phyloP scores from a whole-genome alignment of 1,139 yeast genomes.

The Debaryomyces sp. region DNA sequence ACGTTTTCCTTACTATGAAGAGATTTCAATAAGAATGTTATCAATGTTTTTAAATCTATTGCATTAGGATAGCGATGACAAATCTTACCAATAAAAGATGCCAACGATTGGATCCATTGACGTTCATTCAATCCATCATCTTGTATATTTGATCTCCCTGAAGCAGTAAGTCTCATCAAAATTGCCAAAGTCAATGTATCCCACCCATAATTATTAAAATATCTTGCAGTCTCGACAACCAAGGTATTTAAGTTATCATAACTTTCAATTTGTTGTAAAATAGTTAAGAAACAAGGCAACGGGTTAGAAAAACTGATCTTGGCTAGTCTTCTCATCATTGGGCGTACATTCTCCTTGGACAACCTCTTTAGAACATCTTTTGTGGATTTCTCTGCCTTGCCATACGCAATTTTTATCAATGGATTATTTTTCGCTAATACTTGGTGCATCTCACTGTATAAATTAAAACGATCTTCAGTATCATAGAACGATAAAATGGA shows the following conservation, averaged over 20 bases:
- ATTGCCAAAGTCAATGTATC: constrained; percentile 80
- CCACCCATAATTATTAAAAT: constrained; percentile 81
- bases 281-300: constrained; percentile 67
- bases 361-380: constrained; percentile 80
- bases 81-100: constrained; percentile 67
- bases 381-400: constrained; percentile 78
- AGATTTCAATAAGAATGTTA: constrained; percentile 64
- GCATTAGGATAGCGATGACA: constrained; percentile 52
- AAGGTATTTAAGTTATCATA: constrained; percentile 83
- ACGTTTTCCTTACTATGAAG: constrained; percentile 63
- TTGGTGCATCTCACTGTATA: constrained; percentile 78
- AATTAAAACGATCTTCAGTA: constrained; percentile 66
- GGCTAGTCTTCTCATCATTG: constrained; percentile 78
- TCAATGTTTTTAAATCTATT: constrained; percentile 58
- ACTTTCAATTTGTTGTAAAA: constrained; percentile 80
- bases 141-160: constrained; percentile 70
- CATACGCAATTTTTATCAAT: constrained; percentile 62
- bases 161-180: constrained; percentile 65
- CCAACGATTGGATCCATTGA: constrained; percentile 81
- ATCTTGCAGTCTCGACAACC: constrained; percentile 79
- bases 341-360: constrained; percentile 80
- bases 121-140: constrained; percentile 80
- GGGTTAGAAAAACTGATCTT: constrained; percentile 83
- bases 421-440: constrained; percentile 61
- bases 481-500: constrained; percentile 56